Evolutionary conservation across 305 asterid genomes (phyloP), one percentile per base, ranked within the genome.

Genomic region (Solanum chacoense): DNA sequence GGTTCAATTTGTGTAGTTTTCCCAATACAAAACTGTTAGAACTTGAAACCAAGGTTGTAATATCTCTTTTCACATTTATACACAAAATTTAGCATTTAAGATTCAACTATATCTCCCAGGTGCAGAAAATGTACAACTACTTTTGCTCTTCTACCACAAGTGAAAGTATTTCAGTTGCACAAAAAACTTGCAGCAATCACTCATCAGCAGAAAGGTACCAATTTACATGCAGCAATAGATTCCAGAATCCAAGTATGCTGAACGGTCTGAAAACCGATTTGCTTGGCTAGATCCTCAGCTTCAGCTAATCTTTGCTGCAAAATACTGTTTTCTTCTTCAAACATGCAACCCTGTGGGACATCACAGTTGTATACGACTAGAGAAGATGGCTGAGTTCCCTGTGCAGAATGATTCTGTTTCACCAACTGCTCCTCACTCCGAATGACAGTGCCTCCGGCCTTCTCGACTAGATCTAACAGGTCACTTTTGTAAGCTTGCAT

Each of bases 211-310:
- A 36, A 74, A 59, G 96, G 93, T 90, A 91, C 90, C 88, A 93
- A 81, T 75, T 90, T 90, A 84, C 94, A 92, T 11, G 94, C 97
- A 89, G 98, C 97, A 86, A 97, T 93, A 3, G 97, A 93, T 88
- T 97, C 99, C 94, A 97, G 89, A 90, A 97, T 94, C 99, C 98
- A 97, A 22, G 97, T 95, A 91, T 95, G 99, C 24, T 95, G 94
- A 90, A 94, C 87, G 79, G 90, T 93, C 76, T 26, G 91, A 87
- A 93, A 92, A 31, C 90, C 90, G 1, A 88, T 71, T 67, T 37
- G 89, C 34, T 87, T 90, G 85, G 94, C 95, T 24, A 93, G 83
- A 67, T 88, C 88, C 87, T 89, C 89, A 6, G 98, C 96, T 88
- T 93, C 94, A 22, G 85, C 91, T 45, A 87, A 75, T 90, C 95